Percentiles rank a stretch among this genome's conserved stretches.
Evolutionary conservation across 768 basidiomycete genomes (phyloP).

Genomic region (Podaxis sp.): DNA sequence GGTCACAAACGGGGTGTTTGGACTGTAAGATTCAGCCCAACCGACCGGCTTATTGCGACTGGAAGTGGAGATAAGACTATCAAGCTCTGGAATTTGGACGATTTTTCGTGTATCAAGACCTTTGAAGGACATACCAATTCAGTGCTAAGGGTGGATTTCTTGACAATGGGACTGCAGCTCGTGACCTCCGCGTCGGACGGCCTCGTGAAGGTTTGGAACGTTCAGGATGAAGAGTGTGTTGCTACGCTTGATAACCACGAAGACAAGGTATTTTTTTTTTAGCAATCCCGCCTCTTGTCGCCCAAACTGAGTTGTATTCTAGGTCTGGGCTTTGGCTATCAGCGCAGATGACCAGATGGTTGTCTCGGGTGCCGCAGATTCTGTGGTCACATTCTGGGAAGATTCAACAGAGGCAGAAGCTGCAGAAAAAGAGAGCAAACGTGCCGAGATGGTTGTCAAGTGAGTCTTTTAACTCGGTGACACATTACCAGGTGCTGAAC

Average conservation of each 20-base stretch:
- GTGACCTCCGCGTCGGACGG: conserved; percentile 93
- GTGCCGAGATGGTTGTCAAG: conserved; percentile 79
- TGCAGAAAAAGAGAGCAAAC: conserved; percentile 68
- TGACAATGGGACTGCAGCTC: conserved; percentile 81
- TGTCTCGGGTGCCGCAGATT: conserved; percentile 95
- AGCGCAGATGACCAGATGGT: conserved; percentile 80
- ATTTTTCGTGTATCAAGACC: conserved; percentile 92
- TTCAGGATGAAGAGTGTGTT: conserved; percentile 83
- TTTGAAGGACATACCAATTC: conserved; percentile 99
- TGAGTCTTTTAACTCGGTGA: conserved; percentile 36
- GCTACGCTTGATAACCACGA: conserved; percentile 95
- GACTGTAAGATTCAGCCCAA: conserved; percentile 85
- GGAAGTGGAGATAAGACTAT: conserved; percentile 96
- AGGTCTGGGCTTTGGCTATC: conserved; percentile 97
- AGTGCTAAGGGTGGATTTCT: conserved; percentile 88
- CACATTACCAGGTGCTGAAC: conserved; percentile 10
- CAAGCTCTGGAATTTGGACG: conserved; percentile 91
- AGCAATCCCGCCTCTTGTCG: neutral
- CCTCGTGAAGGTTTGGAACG: conserved; percentile 93
- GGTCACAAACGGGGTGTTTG: conserved; percentile 98
- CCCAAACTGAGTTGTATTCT: conserved; percentile 1
- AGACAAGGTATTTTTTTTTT: conserved; percentile 72
- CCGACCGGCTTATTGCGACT: conserved; percentile 84
- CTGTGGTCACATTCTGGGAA: conserved; percentile 94
- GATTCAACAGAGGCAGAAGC: conserved; percentile 89